These are phyloP conservation scores for Solanum neorickii DNA, from an alignment of 257 asterid genomes.

Conservation along the genomic window DNA sequence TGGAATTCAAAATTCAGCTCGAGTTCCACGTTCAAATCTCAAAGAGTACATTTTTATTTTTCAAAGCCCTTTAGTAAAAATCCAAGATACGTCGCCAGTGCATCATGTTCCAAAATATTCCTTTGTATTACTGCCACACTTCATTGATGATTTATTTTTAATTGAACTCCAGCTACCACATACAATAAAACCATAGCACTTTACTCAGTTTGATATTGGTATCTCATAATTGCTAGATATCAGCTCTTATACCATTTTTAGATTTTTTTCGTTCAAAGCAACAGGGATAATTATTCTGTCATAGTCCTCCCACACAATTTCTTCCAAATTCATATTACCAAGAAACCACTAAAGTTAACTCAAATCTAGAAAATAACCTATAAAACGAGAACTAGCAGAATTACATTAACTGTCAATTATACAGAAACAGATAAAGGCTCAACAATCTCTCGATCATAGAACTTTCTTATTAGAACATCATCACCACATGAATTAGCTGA, in stretches of 20 bases:
- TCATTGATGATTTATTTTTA: neutral
- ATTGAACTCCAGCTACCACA: neutral
- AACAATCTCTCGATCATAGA: neutral
- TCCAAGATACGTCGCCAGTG: neutral
- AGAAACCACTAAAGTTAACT: neutral
- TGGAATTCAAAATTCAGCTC: neutral
- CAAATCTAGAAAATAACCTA: neutral
- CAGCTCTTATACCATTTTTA: neutral
- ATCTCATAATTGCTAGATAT: neutral
- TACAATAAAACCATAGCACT: neutral
- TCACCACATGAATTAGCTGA: neutral
- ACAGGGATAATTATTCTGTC: neutral
- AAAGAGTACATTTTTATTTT: neutral
- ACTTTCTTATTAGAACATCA: neutral
- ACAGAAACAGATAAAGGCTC: neutral
- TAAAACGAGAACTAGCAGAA: neutral
- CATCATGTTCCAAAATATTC: neutral
- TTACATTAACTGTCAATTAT: neutral
- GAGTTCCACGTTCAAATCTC: neutral
- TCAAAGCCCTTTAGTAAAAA: neutral
- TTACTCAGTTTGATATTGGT: neutral
- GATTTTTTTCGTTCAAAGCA: neutral
- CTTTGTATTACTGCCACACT: neutral
- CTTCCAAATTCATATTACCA: neutral
- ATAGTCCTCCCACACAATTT: neutral